Evolutionary conservation across 1,284 basidiomycete species (phyloP).

Genomic region (Pseudozyma sp.): DNA sequence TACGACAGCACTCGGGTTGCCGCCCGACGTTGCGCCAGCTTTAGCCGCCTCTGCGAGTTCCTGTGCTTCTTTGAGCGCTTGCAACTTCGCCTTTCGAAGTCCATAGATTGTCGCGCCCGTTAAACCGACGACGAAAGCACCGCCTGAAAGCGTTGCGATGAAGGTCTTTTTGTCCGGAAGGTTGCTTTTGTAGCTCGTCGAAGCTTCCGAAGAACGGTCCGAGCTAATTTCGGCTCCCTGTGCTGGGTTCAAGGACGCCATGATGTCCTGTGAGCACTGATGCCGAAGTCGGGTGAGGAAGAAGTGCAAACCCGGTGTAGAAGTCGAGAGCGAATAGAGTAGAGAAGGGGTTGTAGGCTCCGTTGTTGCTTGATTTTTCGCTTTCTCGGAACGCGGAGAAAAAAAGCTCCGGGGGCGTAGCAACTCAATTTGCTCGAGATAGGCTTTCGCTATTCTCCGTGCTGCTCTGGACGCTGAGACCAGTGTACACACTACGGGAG

Average conservation of each 20-base stretch:
- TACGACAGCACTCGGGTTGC: neutral
- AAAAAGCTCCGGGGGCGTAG: no score
- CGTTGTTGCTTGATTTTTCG: neutral
- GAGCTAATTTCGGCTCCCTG: neutral
- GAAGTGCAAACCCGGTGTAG: no score
- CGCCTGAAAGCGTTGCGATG: slow-evolving; percentile 44
- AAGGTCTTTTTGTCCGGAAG: slow-evolving; percentile 51
- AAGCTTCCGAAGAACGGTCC: slow-evolving; percentile 10
- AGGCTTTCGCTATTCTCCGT: no score
- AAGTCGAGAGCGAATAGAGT: neutral
- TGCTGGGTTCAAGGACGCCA: slow-evolving; percentile 13
- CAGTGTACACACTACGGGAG: no score
- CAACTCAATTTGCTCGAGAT: no score
- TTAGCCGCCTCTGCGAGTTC: slow-evolving; percentile 24
- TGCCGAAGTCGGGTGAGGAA: neutral
- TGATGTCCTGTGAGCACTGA: neutral
- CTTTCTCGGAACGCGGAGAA: slow-evolving; percentile 36
- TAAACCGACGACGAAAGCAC: slow-evolving; percentile 44
- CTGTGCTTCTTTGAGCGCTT: slow-evolving; percentile 44
- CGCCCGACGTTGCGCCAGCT: neutral
- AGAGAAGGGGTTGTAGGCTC: neutral
- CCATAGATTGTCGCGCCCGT: slow-evolving; percentile 47
- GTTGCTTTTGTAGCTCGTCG: slow-evolving; percentile 29
- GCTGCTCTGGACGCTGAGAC: no score
- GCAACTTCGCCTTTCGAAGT: slow-evolving; percentile 31